phyloP scores from a whole-genome alignment of 768 basidiomycete genomes.

The Dentipellis sp. region DNA sequence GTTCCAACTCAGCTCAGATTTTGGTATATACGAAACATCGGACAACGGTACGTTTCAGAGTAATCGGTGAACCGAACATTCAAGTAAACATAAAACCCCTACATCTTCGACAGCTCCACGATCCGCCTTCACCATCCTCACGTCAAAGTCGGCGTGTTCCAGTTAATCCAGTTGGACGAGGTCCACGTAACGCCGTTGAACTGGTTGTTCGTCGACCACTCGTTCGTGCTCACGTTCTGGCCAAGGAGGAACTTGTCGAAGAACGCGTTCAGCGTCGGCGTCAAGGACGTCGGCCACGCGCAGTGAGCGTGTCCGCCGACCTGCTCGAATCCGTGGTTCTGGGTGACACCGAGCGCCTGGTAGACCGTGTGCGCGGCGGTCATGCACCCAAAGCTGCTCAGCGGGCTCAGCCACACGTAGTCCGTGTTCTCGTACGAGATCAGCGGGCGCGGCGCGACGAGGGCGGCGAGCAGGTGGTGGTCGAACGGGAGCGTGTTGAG shows the following conservation, averaged over 20 bases:
- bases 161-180: slow-evolving; percentile 37
- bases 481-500: slow-evolving; percentile 44
- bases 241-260: slow-evolving; percentile 46
- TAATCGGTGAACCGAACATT: no score
- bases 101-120: no score
- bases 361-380: slow-evolving; percentile 41
- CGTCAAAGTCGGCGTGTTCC: slow-evolving; percentile 35
- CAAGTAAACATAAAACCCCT: no score
- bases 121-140: slow-evolving; percentile 10
- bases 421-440: slow-evolving; percentile 48
- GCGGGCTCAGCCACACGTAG: slow-evolving; percentile 46
- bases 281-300: slow-evolving; percentile 39
- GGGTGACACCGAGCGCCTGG: slow-evolving; percentile 37
- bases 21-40: no score
- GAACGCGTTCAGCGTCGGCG: slow-evolving; percentile 40
- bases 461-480: slow-evolving; percentile 46
- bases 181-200: slow-evolving; percentile 31
- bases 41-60: no score
- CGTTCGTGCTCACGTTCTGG: slow-evolving; percentile 37
- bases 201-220: slow-evolving; percentile 33
- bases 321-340: slow-evolving; percentile 44
- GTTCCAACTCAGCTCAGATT: no score
- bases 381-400: slow-evolving; percentile 41
- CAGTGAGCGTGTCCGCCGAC: slow-evolving; percentile 48
- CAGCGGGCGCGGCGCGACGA: slow-evolving; percentile 47